Evolutionary conservation across 2,329 filamentous ascomycete genomes (phyloP), one percentile per base, ranked within the genome.

Genomic region (Phyllosticta capitalensis): DNA sequence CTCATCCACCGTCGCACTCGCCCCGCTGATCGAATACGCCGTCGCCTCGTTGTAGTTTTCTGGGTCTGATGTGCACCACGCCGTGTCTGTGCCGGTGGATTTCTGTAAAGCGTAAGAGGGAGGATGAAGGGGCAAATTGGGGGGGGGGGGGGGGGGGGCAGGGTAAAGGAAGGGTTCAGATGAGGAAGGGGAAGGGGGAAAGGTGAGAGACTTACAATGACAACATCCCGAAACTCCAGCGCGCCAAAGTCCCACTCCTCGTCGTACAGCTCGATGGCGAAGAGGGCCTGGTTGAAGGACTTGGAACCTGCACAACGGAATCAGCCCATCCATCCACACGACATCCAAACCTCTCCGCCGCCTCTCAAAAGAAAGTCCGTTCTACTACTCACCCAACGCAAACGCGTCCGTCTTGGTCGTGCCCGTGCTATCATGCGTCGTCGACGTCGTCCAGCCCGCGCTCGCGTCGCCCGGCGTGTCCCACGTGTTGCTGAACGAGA

Each of bases 221-320:
- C 65, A 20, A 66, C 38, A 51, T 64, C 64, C 51, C 64, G 70
- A 68, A 63, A 76, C 7, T 68, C 68, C n/a, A 76, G 65, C 10
- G 66, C 60, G 1, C 74, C 74, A 61, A 76, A 76, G 62, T 74
- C 66, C 74, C 74, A 76, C n/a, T 62, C 63, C 9, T 72, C 68
- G 50, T 67, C 70, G 19, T 68, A 69, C 1, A 75, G 65, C 62
- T 77, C 74, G 49, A 76, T 75, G 1, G 74, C 74, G 54, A 76
- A 73, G 9, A 76, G 59, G 5, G 67, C 74, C 61, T 76, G 72
- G 61, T 75, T 76, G 60, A 76, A 74, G 14, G 69, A 72, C 62
- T 75, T 76, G 60, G 62, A 65, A 10, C 67, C 61, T 70, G 52
- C 12, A 28, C 26, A 17, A 30, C 33, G 9, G 9, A 14, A 19